Conservation (phyloP, 1,284 basidiomycete genomes). For the Paramarasmius palmivorus region DNA sequence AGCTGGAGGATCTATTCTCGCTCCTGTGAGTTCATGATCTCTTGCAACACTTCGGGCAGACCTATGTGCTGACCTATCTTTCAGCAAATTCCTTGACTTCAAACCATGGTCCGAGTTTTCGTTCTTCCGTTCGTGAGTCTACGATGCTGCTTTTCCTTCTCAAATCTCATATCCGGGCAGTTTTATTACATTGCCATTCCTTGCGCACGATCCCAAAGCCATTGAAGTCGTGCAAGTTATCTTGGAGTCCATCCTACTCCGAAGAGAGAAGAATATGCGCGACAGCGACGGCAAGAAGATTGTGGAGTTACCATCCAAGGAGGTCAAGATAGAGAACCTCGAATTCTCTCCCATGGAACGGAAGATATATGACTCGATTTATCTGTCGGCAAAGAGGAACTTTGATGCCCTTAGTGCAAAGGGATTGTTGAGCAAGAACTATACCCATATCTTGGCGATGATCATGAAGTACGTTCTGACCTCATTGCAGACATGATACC, state of each 20-base stretch:
- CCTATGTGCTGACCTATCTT: slow-evolving; percentile 1
- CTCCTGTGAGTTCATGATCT: slow-evolving; percentile 58
- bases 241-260: slow-evolving; percentile 83
- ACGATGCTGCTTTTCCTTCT: background rate
- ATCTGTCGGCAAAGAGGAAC: slow-evolving; percentile 61
- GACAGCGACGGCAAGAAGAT: slow-evolving; percentile 89
- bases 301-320: slow-evolving; percentile 87
- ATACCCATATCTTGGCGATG: slow-evolving; percentile 90
- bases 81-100: slow-evolving; percentile 85
- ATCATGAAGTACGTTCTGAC: slow-evolving; percentile 70
- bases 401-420: slow-evolving; percentile 79
- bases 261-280: slow-evolving; percentile 94
- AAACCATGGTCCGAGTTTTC: slow-evolving; percentile 91
- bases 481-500: slow-evolving; percentile 6
- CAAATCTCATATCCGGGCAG: slow-evolving; percentile 34
- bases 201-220: slow-evolving; percentile 85
- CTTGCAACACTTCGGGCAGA: slow-evolving; percentile 7
- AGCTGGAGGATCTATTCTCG: slow-evolving; percentile 90
- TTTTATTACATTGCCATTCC: slow-evolving; percentile 89
- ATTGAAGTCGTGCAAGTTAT: slow-evolving; percentile 94
- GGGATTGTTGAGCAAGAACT: slow-evolving; percentile 81
- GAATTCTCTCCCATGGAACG: slow-evolving; percentile 78
- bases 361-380: slow-evolving; percentile 82
- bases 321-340: slow-evolving; percentile 69
- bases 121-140: slow-evolving; percentile 80